A percentile compares a stretch with the other conserved stretches of the same genome.
These are phyloP conservation scores for Tricholoma sp. DNA, from an alignment of 768 basidiomycete genomes.

Conservation along the genomic window DNA sequence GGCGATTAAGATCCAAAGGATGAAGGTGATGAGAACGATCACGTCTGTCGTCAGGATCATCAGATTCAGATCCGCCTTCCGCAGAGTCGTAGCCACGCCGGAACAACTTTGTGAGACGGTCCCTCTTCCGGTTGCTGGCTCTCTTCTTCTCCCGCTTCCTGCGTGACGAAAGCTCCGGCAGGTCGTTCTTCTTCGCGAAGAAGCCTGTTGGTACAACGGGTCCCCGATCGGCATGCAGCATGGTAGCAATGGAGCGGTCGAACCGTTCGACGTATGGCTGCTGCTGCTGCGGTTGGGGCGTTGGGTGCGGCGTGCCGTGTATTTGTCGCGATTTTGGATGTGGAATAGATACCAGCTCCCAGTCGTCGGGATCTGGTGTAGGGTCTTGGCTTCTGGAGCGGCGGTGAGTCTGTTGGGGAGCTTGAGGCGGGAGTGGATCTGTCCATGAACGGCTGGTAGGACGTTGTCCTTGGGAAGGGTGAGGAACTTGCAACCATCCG, in stretches of 20 bases:
- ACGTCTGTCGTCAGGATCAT: not conserved
- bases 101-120: conserved; percentile 12
- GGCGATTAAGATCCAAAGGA: not conserved
- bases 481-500: not conserved
- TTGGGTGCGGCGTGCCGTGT: not conserved
- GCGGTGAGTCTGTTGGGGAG: not conserved
- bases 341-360: not conserved
- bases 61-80: not conserved
- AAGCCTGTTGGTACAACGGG: not conserved
- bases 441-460: not conserved
- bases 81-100: not conserved
- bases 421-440: not conserved
- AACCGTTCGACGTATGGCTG: not conserved
- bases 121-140: not conserved
- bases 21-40: not conserved
- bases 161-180: conserved; percentile 1
- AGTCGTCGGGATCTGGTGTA: not conserved
- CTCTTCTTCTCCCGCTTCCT: not conserved
- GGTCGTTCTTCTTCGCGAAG: not conserved
- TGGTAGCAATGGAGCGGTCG: conserved; percentile 1
- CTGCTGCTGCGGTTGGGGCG: not conserved
- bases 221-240: not conserved
- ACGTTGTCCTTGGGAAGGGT: not conserved
- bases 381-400: not conserved
- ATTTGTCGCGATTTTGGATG: not conserved